Evolutionary conservation across 2,329 filamentous ascomycete genomes (phyloP).

Genomic region (Ceratocystis colombiana): DNA sequence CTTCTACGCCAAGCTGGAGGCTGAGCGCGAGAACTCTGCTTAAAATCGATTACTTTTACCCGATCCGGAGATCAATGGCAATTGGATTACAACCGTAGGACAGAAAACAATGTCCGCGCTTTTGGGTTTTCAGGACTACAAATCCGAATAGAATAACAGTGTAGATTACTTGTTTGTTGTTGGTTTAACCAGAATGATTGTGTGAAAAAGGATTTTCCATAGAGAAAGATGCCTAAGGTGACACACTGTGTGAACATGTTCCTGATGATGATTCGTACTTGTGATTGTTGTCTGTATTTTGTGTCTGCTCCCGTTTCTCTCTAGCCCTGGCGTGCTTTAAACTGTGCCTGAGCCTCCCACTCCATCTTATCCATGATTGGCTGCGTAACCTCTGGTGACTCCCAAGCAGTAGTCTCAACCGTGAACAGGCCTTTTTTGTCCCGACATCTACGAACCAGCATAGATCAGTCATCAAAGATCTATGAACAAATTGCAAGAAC

Average conservation of each 20-base stretch:
- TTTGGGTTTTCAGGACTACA: constrained; percentile 4
- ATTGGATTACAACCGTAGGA: background rate
- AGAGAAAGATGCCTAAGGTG: background rate
- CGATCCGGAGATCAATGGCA: background rate
- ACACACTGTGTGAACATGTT: background rate
- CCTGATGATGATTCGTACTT: background rate
- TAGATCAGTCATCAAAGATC: background rate
- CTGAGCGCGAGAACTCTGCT: constrained; percentile 39
- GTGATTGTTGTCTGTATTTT: background rate
- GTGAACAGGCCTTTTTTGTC: constrained; percentile 49
- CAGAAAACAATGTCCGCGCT: background rate
- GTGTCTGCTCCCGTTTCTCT: background rate
- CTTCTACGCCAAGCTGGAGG: constrained; percentile 50
- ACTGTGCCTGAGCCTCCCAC: constrained; percentile 20
- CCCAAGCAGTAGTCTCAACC: constrained; percentile 56
- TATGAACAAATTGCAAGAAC: background rate
- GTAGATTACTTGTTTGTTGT: constrained; percentile 5
- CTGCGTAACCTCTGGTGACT: constrained; percentile 32
- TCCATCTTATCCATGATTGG: constrained; percentile 24
- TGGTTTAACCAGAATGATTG: background rate
- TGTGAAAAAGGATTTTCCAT: background rate
- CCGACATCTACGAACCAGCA: constrained; percentile 40
- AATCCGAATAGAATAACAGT: constrained; percentile 5
- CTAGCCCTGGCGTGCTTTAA: constrained; percentile 15
- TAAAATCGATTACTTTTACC: constrained; percentile 16